phyloP scores from a whole-genome alignment of 768 basidiomycete genomes.

The Trametes cubensis region DNA sequence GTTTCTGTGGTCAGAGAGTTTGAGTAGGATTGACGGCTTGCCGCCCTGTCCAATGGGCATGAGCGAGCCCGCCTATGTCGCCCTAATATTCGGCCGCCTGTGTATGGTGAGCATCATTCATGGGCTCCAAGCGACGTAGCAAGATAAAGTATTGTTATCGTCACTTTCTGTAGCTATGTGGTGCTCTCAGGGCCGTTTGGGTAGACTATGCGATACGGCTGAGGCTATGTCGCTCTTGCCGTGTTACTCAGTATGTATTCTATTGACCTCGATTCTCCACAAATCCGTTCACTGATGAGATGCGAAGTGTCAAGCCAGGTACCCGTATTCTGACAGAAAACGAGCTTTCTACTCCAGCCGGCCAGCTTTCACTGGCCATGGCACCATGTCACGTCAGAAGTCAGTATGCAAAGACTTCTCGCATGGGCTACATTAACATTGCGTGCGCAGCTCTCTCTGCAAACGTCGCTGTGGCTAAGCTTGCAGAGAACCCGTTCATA shows the following conservation, averaged over 20 bases:
- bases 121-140: too few species aligned
- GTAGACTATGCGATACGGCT: not conserved
- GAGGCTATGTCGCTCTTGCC: not conserved
- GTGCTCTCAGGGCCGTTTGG: not conserved
- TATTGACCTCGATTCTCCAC: not conserved
- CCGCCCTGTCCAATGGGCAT: slow-evolving; percentile 7
- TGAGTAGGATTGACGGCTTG: not conserved
- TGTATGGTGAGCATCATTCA: not conserved
- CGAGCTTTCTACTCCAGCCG: not conserved
- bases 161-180: not conserved
- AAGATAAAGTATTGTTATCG: too few species aligned
- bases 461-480: too few species aligned
- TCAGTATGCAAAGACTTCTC: too few species aligned
- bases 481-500: not conserved
- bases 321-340: not conserved
- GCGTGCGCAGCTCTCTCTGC: too few species aligned
- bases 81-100: not conserved
- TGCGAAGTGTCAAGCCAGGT: not conserved
- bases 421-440: too few species aligned
- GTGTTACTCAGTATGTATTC: not conserved
- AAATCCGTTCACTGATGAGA: not conserved
- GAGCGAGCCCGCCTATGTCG: slow-evolving; percentile 6
- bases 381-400: not conserved
- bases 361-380: not conserved
- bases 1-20: not conserved